Base-by-base conservation (phyloP, 2,329 filamentous ascomycete species). In the Paecilomyces sp. region DNA sequence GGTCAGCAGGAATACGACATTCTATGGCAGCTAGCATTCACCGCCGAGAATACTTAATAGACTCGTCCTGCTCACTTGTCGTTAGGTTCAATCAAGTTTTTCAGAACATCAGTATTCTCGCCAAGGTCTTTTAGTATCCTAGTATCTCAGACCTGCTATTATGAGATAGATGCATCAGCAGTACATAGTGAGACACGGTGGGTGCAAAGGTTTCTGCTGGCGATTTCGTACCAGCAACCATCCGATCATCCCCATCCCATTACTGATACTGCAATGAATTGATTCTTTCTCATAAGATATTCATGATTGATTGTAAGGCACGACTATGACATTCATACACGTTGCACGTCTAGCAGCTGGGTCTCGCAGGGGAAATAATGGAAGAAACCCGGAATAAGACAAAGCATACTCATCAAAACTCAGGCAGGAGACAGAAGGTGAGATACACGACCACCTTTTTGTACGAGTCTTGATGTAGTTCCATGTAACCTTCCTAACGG, bases 401-500 rank as follows among this genome's bases (percentile, higher is more conserved):
- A 47, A 47, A 47, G 41, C n/a, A 22, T 47, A n/a, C 41, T 1
- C 41, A 18, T 47, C 41, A 18, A 47, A 41, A n/a, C 13, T 13
- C 3, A 41, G n/a, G 2, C 41, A 9, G 9, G 41, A 4, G n/a
- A 47, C 41, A 47, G 18, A 7, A 47, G n/a, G 41, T 47, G 41
- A 47, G 41, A 47, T 47, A 47, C 41, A 47, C 9, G 41, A 47
- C 18, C 41, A 47, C n/a, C 41, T 18, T 9, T 47, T 47, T 15
- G 5, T 47, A 22, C n/a, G 18, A 47, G 3, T 47, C n/a, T 47
- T 18, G 41, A 18, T 18, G 8, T 18, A n/a, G 7, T 18, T 47
- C n/a, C 41, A 47, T 18, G 41, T 7, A 15, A 11, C 7, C 41
- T 18, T 47, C 41, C 64, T 72, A 77, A 55, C 70, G 70, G 54